These are phyloP conservation scores for Fragilaria crotonensis DNA, from an alignment of 108 stramenopile genomes.

Conservation along the genomic window DNA sequence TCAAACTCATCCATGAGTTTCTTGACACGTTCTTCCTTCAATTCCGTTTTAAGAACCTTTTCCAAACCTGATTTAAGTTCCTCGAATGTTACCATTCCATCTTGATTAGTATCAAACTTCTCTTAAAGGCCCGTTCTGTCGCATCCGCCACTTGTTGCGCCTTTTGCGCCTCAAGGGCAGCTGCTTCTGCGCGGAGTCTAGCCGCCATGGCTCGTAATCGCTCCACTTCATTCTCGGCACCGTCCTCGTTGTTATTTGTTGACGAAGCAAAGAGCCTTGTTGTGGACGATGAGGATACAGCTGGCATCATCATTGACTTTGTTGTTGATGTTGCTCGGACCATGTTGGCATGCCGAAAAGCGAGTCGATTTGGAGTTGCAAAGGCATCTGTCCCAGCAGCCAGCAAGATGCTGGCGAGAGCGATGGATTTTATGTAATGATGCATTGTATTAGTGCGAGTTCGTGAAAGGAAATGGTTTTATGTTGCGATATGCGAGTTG, in stretches of 20 bases:
- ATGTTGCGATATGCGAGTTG: no score
- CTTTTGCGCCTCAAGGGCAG: slow-evolving; percentile 69
- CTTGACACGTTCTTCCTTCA: slow-evolving; percentile 53
- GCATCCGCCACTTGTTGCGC: slow-evolving; percentile 62
- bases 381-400: neutral
- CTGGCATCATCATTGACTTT: no score
- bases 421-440: neutral
- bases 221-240: slow-evolving; percentile 43
- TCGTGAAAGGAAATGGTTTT: no score
- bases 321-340: no score
- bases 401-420: neutral
- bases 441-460: neutral
- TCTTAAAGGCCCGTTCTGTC: slow-evolving; percentile 62
- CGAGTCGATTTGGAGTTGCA: neutral
- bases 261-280: no score
- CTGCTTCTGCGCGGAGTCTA: slow-evolving; percentile 73
- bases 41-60: slow-evolving; percentile 67
- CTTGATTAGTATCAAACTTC: slow-evolving; percentile 71
- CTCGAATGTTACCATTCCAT: slow-evolving; percentile 58
- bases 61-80: slow-evolving; percentile 77
- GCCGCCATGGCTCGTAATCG: slow-evolving; percentile 66
- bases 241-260: neutral
- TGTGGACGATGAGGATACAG: no score
- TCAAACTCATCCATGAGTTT: slow-evolving; percentile 76
- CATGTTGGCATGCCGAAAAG: no score